Conservation (phyloP, 352 stramenopile genomes). For the Pythium phragmitis region DNA sequence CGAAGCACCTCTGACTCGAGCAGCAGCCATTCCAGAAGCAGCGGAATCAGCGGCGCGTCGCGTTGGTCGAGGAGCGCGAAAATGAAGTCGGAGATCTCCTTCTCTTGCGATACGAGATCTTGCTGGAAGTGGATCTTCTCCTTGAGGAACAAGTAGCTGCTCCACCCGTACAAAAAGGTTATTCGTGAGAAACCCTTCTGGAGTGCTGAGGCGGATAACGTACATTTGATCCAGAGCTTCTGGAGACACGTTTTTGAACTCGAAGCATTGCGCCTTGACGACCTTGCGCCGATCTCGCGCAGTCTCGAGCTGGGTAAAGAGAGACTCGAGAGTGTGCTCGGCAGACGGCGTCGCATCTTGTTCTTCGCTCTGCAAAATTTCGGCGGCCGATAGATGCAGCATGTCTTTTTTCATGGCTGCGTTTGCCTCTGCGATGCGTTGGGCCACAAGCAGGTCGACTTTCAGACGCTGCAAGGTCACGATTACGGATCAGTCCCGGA, state of each 20-base stretch:
- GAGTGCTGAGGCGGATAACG: background rate
- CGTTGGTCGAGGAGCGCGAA: slow-evolving; percentile 56
- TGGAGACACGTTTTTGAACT: slow-evolving; percentile 53
- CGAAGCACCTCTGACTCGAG: slow-evolving; percentile 68
- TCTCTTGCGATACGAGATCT: slow-evolving; percentile 66
- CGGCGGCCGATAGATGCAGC: slow-evolving; percentile 46
- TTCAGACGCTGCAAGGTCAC: slow-evolving; percentile 48
- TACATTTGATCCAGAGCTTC: slow-evolving; percentile 70
- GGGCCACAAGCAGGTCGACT: slow-evolving; percentile 71
- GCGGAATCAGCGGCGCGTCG: slow-evolving; percentile 52
- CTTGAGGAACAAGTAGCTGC: slow-evolving; percentile 71
- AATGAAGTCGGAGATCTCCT: slow-evolving; percentile 63
- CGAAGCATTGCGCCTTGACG: slow-evolving; percentile 69
- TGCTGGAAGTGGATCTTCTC: slow-evolving; percentile 78
- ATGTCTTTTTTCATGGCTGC: slow-evolving; percentile 61
- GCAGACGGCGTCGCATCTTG: slow-evolving; percentile 17
- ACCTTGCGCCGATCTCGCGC: slow-evolving; percentile 56
- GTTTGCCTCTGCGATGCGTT: slow-evolving; percentile 66
- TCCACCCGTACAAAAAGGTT: background rate
- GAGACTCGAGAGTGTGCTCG: slow-evolving; percentile 45
- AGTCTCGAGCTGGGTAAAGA: slow-evolving; percentile 48
- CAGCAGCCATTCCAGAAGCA: slow-evolving; percentile 76
- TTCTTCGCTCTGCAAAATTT: slow-evolving; percentile 24
- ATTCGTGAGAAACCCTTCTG: no score
- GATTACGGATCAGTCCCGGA: background rate